Base-by-base conservation (phyloP, 257 asterid genomes). In the Lycium ferocissimum region DNA sequence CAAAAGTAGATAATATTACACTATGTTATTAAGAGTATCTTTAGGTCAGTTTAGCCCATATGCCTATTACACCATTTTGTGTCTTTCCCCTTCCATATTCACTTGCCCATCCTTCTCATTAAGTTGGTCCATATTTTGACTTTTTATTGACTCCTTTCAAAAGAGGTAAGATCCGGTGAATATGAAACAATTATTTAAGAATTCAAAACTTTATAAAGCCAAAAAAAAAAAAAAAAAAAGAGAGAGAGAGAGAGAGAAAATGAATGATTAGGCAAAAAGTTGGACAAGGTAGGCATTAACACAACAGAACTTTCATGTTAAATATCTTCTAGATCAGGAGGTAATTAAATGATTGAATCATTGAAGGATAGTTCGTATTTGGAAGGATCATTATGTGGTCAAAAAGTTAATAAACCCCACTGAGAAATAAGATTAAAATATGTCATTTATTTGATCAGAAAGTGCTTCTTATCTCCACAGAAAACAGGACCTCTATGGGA, bases 191-290 rank as follows among this genome's bases (percentile, higher is more conserved):
- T 40, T 40, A 40, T 3, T 40, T 40, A 40, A 40, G 45, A 40
- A 40, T 40, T 40, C 45, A 40, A 40, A 6, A 40, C 45, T 40
- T 51, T 78, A 78, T 78, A 70, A 37, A 15, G 78, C 78, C 7
- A 15, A 2, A 49, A 70, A 38, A 67, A 38, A 38, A 38, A 6
- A 38, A 17, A 40, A 40, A 40, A n/a, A n/a, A n/a, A n/a, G n/a
- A n/a, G n/a, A n/a, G n/a, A n/a, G n/a, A n/a, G n/a, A n/a, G n/a
- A 26, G 53, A 70, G 20, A 70, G 40, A n/a, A 66, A 75, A 76
- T 51, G 65, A 53, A 78, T 78, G 65, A 78, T 78, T 78, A 78
- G 82, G 82, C 65, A 17, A 78, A 78, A 26, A 53, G 82, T 78
- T 73, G n/a, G 20, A 8, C 53, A 53, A 53, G 65, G 82, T 78